phyloP scores from a whole-genome alignment of 2,329 filamentous ascomycete species.

The Aspergillus carbonarius region DNA sequence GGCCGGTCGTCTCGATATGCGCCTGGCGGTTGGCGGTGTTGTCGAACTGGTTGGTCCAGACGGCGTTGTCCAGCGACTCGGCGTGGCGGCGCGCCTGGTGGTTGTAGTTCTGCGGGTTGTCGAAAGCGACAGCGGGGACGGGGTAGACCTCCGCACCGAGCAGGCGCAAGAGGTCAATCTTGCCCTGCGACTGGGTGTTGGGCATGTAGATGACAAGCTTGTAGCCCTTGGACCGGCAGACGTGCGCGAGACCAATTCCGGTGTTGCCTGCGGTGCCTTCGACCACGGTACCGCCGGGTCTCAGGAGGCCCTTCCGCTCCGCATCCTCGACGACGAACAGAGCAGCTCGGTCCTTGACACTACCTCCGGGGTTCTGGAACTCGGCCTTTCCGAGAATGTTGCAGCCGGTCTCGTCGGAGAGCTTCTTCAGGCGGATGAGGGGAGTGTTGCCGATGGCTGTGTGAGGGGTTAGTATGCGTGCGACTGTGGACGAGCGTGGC shows the following conservation, averaged over 20 bases:
- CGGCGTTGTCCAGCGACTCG: slow-evolving; percentile 79
- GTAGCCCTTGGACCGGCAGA: slow-evolving; percentile 89
- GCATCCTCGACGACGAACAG: slow-evolving; percentile 92
- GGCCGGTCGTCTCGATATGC: slow-evolving; percentile 94
- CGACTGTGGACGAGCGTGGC: not conserved
- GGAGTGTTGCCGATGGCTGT: slow-evolving; percentile 98
- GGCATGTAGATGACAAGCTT: slow-evolving; percentile 99
- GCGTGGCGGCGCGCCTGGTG: slow-evolving; percentile 91
- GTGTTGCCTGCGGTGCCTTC: slow-evolving; percentile 98
- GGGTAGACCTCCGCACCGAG: slow-evolving; percentile 94
- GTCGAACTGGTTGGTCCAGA: slow-evolving; percentile 99
- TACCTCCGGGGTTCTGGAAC: slow-evolving; percentile 97
- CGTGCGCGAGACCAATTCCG: slow-evolving; percentile 94
- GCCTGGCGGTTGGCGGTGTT: slow-evolving; percentile 91
- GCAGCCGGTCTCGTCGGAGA: slow-evolving; percentile 90
- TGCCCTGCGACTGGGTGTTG: slow-evolving; percentile 96
- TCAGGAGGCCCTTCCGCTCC: slow-evolving; percentile 79
- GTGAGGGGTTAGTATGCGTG: not conserved
- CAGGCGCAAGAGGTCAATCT: slow-evolving; percentile 87
- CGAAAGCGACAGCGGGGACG: slow-evolving; percentile 91
- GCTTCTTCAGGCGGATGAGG: slow-evolving; percentile 81
- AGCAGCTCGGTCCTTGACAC: slow-evolving; percentile 93
- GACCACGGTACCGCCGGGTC: slow-evolving; percentile 86
- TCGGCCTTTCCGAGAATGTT: slow-evolving; percentile 95
- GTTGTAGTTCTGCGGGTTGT: slow-evolving; percentile 96